Evolutionary conservation across 441 rosid genomes (phyloP), one percentile per base, ranked within the genome.

Genomic region (Brassica balearica): DNA sequence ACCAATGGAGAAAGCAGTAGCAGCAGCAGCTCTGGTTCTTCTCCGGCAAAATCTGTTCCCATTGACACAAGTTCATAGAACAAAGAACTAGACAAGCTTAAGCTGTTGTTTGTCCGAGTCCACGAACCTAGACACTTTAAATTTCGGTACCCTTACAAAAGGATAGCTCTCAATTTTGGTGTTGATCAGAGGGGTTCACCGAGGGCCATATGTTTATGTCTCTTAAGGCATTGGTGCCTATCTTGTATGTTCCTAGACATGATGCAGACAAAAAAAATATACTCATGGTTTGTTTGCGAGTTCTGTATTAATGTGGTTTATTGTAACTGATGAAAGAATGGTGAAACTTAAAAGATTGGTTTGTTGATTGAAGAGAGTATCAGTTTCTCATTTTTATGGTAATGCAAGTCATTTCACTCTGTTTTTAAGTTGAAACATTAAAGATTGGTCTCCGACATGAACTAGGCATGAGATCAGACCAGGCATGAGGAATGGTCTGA

Each of bases 11-110:
- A 71, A 41, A 83, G 80, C 84, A 55, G 59, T 3, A 70, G 81
- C 29, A 60, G 82, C 68, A 58, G 84, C 90, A 46, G 88, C 75
- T 65, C 86, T 87, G 71, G 84, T 84, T 89, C 87, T 29, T 25
- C 86, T 62, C 55, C 85, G 4, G 86, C 82, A 59, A 88, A 86
- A 71, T 88, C 82, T 46, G 87, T 78, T 77, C 71, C 63, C 73
- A 59, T 63, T 8, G 60, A 32, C 71, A 65, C 69, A 17, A 78
- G 72, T 68, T 15, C 74, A 68, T 75, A 65, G 73, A 68, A 53
- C 25, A 25, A 65, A 67, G 81, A 69, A 69, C 41, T 59, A 59
- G 55, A 73, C 63, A 77, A 53, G 82, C 79, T 85, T 77, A 87
- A 75, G 77, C 82, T 69, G 71, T 66, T 60, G 81, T 82, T 34